phyloP scores from a whole-genome alignment of 495 filamentous ascomycete species.

The Xylaria bambusicola region DNA sequence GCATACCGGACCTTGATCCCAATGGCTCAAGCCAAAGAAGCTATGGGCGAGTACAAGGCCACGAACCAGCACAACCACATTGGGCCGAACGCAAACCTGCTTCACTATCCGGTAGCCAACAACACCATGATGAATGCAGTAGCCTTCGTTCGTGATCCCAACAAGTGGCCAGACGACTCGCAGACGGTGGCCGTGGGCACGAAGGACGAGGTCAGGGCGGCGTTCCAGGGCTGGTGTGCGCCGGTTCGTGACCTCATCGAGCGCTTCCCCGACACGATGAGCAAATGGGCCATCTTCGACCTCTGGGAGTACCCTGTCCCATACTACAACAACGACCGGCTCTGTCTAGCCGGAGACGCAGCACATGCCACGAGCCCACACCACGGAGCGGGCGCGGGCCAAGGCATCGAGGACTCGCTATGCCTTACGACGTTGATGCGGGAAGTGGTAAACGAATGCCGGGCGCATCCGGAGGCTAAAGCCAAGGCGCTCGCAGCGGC shows the following conservation, averaged over 20 bases:
- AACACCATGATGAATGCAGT: conserved; percentile 32
- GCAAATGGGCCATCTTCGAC: conserved; percentile 46
- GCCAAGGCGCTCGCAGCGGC: background rate
- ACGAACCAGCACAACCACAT: conserved; percentile 5
- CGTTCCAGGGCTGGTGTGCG: conserved; percentile 20
- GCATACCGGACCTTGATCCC: conserved; percentile 31
- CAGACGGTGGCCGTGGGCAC: background rate
- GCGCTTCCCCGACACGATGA: conserved; percentile 30
- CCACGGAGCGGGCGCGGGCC: conserved; percentile 42
- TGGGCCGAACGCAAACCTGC: conserved; percentile 7
- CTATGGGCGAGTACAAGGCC: background rate
- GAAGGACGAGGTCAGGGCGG: background rate
- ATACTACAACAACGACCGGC: conserved; percentile 29
- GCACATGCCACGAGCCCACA: conserved; percentile 43
- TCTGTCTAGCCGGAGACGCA: conserved; percentile 44
- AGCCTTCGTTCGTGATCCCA: conserved; percentile 22
- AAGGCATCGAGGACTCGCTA: conserved; percentile 39
- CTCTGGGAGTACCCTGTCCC: conserved; percentile 34
- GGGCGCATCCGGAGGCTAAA: background rate
- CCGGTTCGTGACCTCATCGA: conserved; percentile 22
- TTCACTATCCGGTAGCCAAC: conserved; percentile 18
- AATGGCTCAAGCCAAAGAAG: conserved; percentile 2
- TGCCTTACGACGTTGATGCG: conserved; percentile 3
- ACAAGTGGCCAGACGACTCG: conserved; percentile 1
- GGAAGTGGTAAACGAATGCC: background rate